Evolutionary conservation across 2,329 filamentous ascomycete species (phyloP).

Genomic region (Clonostachys sp.): DNA sequence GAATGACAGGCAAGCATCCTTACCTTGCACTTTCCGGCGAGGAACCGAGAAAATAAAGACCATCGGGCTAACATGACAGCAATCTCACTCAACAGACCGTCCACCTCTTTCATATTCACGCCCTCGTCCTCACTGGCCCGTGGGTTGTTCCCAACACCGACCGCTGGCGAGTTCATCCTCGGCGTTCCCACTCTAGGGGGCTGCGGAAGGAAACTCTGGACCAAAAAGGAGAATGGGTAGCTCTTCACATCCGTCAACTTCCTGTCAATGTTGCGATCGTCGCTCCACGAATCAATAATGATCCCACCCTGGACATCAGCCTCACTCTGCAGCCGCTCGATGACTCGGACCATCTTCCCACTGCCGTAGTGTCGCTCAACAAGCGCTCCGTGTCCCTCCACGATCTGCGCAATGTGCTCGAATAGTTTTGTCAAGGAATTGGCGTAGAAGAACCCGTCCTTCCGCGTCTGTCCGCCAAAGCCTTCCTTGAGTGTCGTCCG

Average conservation of each 20-base stretch:
- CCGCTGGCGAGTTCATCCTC: conserved; percentile 72
- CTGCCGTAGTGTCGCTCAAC: conserved; percentile 92
- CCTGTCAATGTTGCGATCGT: conserved; percentile 79
- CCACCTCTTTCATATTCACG: conserved; percentile 95
- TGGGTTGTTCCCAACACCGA: conserved; percentile 45
- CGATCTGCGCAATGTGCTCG: conserved; percentile 95
- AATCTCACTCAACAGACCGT: conserved; percentile 81
- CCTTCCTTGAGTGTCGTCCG: conserved; percentile 73
- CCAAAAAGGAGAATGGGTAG: conserved; percentile 94
- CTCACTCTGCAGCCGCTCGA: conserved; percentile 88
- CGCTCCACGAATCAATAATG: conserved; percentile 90
- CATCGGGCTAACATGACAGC: conserved; percentile 89
- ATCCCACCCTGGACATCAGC: conserved; percentile 96
- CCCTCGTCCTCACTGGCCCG: conserved; percentile 80
- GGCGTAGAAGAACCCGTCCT: conserved; percentile 86
- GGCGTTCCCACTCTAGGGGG: conserved; percentile 62
- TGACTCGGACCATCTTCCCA: conserved; percentile 91
- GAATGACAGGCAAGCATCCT: conserved; percentile 17
- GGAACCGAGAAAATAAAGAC: conserved; percentile 87
- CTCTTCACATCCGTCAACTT: conserved; percentile 94
- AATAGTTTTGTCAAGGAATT: conserved; percentile 88
- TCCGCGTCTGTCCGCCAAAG: conserved; percentile 38
- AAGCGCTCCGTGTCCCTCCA: conserved; percentile 84
- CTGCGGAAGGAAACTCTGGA: conserved; percentile 82
- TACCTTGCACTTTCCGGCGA: conserved; percentile 82